Base-by-base conservation (phyloP, 2,329 filamentous ascomycete genomes). In the Polychaeton citri region DNA sequence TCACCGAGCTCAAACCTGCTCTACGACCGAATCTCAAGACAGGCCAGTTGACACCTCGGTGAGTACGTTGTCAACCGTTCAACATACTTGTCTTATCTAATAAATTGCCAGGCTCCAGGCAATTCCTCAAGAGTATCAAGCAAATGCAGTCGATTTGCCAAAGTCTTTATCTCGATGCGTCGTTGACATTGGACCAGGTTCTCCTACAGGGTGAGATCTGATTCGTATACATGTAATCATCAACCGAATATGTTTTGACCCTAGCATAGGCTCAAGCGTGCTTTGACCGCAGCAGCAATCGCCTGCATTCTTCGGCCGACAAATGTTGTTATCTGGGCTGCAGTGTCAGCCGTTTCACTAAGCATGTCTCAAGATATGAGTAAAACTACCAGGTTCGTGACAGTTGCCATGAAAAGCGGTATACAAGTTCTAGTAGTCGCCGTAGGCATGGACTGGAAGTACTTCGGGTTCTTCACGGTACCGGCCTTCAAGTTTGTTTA, bases 261-360 rank as follows among this genome's bases (percentile, higher is more conserved):
- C n/a, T n/a, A 3, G 24, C 12, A 52, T n/a, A 36, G 38, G 5
- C 36, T 51, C 6, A 40, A 45, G 7, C 7, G 71, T 16, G 82
- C 82, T 28, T 68, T 95, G 21, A 59, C 78, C 19, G 68, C 92
- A 15, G 87, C 88, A 33, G 85, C 82, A 6, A 54, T 83, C 35
- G 88, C 90, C 1, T 85, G 85, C 49, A 71, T 95, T 32, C 68
- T 98, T 16, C 78, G 90, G 4, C 90, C 88, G 7, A 96, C 90
- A 10, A 96, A 96, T 55, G 50, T 80, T 34, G 67, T 96, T 35
- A 79, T 96, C 45, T 96, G 90, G 88, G n/a, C n/a, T n/a, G n/a
- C n/a, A n/a, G 60, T 32, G 30, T 17, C 76, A 8, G 71, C 71
- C 26, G 61, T 95, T 42, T 68, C 70, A 19, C 62, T 70, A 21